Percentiles rank a stretch among this genome's conserved stretches.
These are phyloP conservation scores for Colletotrichum sp. DNA, from an alignment of 2,329 filamentous ascomycete species.

Conservation along the genomic window DNA sequence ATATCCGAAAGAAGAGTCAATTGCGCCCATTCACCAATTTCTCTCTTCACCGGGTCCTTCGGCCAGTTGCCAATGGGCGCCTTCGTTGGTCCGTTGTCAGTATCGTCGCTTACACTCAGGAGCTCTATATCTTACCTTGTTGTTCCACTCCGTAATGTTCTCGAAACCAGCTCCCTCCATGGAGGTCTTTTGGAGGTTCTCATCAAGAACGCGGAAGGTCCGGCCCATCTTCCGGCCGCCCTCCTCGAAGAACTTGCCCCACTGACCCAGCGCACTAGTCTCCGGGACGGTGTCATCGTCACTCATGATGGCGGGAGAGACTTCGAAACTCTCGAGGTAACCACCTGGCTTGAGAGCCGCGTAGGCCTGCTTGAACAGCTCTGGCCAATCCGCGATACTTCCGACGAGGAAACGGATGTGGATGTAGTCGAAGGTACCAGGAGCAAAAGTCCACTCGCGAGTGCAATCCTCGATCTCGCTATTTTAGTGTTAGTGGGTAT, in stretches of 20 bases:
- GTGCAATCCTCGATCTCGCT: slow-evolving; percentile 65
- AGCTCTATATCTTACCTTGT: slow-evolving; percentile 10
- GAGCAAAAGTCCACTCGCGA: slow-evolving; percentile 49
- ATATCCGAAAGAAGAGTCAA: slow-evolving; percentile 35
- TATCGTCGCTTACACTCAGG: background rate
- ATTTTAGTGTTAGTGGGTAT: slow-evolving; percentile 12
- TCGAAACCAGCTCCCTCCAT: slow-evolving; percentile 34
- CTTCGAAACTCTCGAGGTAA: slow-evolving; percentile 43
- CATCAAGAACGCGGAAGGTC: slow-evolving; percentile 33
- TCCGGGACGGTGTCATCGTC: slow-evolving; percentile 33
- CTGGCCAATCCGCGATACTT: slow-evolving; percentile 56
- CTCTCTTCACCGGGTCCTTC: slow-evolving; percentile 36
- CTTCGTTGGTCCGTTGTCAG: background rate
- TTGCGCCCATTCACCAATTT: slow-evolving; percentile 39
- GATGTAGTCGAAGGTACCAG: slow-evolving; percentile 60
- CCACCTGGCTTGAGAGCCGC: slow-evolving; percentile 56
- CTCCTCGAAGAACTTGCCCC: slow-evolving; percentile 37
- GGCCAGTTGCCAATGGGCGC: slow-evolving; percentile 45
- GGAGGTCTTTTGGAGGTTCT: slow-evolving; percentile 31
- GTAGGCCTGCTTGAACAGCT: slow-evolving; percentile 52
- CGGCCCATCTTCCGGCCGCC: slow-evolving; percentile 36
- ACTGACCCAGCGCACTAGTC: slow-evolving; percentile 34
- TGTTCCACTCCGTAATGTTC: slow-evolving; percentile 24
- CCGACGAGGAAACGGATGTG: slow-evolving; percentile 61
- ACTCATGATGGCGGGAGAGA: slow-evolving; percentile 25